Conservation (phyloP, 306 rosid genomes). For the Dalbergia oliveri region DNA sequence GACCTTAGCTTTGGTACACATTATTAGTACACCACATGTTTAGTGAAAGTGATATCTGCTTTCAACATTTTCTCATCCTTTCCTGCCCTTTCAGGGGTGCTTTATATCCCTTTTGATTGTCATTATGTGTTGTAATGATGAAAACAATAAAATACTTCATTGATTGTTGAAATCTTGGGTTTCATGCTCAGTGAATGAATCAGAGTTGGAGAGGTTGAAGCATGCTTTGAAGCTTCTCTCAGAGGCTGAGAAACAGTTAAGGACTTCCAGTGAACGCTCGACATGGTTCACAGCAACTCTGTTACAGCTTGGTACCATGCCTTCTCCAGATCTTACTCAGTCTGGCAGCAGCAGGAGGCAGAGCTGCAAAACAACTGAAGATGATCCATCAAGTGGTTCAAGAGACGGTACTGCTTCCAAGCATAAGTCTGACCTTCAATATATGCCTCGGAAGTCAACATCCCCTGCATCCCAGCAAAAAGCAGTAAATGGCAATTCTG, state of each 20-base stretch:
- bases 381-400: conserved; percentile 85
- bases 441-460: conserved; percentile 62
- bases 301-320: conserved; percentile 88
- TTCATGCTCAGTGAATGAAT: conserved; percentile 75
- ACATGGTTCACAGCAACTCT: conserved; percentile 98
- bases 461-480: conserved; percentile 63
- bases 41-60: conserved; percentile 26
- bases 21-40: conserved; percentile 18
- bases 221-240: conserved; percentile 97
- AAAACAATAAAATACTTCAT: conserved; percentile 9
- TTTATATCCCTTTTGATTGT: conserved; percentile 6
- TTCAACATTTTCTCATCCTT: conserved; percentile 30
- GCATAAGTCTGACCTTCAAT: conserved; percentile 64
- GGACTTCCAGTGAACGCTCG: conserved; percentile 93
- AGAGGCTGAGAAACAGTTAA: conserved; percentile 92
- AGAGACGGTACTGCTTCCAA: conserved; percentile 66
- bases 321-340: conserved; percentile 81
- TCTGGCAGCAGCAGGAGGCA: conserved; percentile 90
- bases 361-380: conserved; percentile 81
- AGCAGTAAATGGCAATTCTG: conserved; percentile 55
- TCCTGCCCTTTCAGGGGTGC: neutral
- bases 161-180: conserved; percentile 50
- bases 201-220: conserved; percentile 89
- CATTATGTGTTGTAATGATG: conserved; percentile 4
- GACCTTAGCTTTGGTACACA: conserved; percentile 30